phyloP scores from a whole-genome alignment of 768 basidiomycete genomes.

The Nevesoporus exiguus region DNA sequence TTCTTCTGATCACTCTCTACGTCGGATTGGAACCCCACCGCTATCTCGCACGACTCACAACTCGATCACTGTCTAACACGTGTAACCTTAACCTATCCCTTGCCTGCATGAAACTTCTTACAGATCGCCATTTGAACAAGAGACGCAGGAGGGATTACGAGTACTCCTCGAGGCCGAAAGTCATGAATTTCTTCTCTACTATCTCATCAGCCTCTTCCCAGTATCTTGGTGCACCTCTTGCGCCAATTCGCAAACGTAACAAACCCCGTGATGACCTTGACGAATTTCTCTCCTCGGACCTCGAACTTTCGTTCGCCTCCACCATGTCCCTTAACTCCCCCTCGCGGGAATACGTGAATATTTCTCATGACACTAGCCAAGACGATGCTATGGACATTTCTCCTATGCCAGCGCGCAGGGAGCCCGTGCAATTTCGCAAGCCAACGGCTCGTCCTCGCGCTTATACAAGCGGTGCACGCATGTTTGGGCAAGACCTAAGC shows the following conservation, averaged over 20 bases:
- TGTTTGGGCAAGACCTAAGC: constrained; percentile 74
- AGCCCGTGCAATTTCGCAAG: constrained; percentile 29
- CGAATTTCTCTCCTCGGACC: constrained; percentile 68
- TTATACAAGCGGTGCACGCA: constrained; percentile 58
- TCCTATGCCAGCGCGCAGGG: constrained; percentile 46
- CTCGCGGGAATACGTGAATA: constrained; percentile 42
- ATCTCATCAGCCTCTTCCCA: constrained; percentile 41
- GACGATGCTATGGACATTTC: constrained; percentile 81
- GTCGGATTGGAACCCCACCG: constrained; percentile 6
- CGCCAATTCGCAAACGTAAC: constrained; percentile 48
- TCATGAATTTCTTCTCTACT: constrained; percentile 56
- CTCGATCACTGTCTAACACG: constrained; percentile 3
- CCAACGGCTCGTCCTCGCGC: constrained; percentile 54
- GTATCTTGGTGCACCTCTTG: constrained; percentile 38
- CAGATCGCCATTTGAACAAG: constrained; percentile 43
- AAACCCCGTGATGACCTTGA: constrained; percentile 52
- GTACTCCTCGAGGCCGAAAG: constrained; percentile 29
- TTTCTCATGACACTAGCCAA: constrained; percentile 47
- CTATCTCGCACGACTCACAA: constrained; percentile 16
- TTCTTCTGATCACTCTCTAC: not conserved
- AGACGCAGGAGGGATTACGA: constrained; percentile 41
- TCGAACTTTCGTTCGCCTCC: constrained; percentile 80
- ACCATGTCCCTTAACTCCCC: constrained; percentile 79
- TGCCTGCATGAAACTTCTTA: constrained; percentile 37
- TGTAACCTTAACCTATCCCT: constrained; percentile 25